These are phyloP conservation scores for Leptographium wingfieldii DNA, from an alignment of 2,329 filamentous ascomycete species.

Conservation along the genomic window DNA sequence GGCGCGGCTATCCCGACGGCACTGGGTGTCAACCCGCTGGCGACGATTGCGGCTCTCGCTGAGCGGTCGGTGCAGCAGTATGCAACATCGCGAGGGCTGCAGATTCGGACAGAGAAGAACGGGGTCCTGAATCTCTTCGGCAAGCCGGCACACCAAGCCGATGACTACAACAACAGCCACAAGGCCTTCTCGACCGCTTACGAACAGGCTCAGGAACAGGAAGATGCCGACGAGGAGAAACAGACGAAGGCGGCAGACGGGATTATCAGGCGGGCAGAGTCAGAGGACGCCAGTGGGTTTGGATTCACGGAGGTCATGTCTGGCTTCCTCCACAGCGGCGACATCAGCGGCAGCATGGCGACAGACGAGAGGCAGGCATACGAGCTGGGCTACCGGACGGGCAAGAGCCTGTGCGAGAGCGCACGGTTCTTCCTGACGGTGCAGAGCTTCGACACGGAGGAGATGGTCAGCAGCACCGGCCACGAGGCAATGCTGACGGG, in stretches of 20 bases:
- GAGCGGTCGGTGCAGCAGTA: conserved; percentile 47
- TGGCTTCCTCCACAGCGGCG: conserved; percentile 40
- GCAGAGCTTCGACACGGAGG: conserved; percentile 38
- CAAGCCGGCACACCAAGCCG: conserved; percentile 27
- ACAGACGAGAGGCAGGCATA: conserved; percentile 38
- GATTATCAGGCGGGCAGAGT: conserved; percentile 28
- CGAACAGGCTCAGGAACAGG: not conserved
- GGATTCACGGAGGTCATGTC: conserved; percentile 54
- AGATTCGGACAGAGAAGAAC: conserved; percentile 33
- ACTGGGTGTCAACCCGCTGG: conserved; percentile 53
- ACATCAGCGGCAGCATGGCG: conserved; percentile 16
- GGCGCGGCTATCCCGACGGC: conserved; percentile 48
- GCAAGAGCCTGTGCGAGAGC: conserved; percentile 39
- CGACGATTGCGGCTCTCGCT: conserved; percentile 56
- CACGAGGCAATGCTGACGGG: conserved; percentile 44
- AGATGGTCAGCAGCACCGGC: conserved; percentile 31
- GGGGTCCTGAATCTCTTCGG: conserved; percentile 41
- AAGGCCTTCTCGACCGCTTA: not conserved
- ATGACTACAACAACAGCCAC: not conserved
- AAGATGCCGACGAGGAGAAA: conserved; percentile 6
- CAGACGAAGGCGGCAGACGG: conserved; percentile 22
- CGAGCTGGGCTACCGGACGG: conserved; percentile 37
- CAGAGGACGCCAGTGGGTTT: conserved; percentile 34
- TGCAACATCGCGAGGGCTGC: conserved; percentile 26
- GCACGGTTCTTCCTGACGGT: conserved; percentile 48